phyloP scores from a whole-genome alignment of 495 filamentous ascomycete species.

The Tuber aestivum region DNA sequence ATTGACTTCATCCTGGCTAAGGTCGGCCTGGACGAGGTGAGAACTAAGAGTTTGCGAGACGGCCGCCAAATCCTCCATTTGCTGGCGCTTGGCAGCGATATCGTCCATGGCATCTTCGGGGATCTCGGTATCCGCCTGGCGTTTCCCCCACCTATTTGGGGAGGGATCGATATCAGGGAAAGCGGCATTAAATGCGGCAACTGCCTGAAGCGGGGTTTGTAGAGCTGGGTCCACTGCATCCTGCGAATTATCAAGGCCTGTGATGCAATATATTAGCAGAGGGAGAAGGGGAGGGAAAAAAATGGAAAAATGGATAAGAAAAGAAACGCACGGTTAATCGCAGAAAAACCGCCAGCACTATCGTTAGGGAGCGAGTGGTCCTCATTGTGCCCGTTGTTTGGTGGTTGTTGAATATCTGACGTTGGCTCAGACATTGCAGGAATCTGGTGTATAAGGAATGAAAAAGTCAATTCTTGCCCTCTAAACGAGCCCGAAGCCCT shows the following conservation, averaged over 20 bases:
- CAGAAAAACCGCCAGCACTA: constrained; percentile 19
- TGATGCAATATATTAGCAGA: constrained; percentile 11
- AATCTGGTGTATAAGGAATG: neutral
- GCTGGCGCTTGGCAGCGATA: constrained; percentile 29
- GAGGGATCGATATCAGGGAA: constrained; percentile 17
- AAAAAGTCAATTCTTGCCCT: constrained; percentile 26
- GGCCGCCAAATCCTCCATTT: constrained; percentile 26
- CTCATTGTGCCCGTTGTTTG: constrained; percentile 27
- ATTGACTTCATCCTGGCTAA: constrained; percentile 14
- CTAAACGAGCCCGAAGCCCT: constrained; percentile 40
- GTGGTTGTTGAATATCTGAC: constrained; percentile 9
- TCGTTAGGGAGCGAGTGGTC: constrained; percentile 14
- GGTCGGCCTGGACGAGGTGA: constrained; percentile 4
- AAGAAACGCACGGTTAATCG: constrained; percentile 16
- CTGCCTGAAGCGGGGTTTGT: constrained; percentile 32
- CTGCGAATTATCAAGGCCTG: constrained; percentile 30
- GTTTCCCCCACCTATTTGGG: constrained; percentile 39
- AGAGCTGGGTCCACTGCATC: constrained; percentile 30
- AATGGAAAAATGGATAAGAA: constrained; percentile 17
- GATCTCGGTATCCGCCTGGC: constrained; percentile 33
- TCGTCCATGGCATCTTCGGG: constrained; percentile 15
- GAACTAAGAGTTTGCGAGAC: constrained; percentile 20
- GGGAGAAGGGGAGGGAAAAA: constrained; percentile 9
- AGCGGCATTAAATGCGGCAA: constrained; percentile 41
- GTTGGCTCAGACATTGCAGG: constrained; percentile 17